Evolutionary conservation across 2,329 filamentous ascomycete genomes (phyloP).

Genomic region (Orbilia ellipsospora): DNA sequence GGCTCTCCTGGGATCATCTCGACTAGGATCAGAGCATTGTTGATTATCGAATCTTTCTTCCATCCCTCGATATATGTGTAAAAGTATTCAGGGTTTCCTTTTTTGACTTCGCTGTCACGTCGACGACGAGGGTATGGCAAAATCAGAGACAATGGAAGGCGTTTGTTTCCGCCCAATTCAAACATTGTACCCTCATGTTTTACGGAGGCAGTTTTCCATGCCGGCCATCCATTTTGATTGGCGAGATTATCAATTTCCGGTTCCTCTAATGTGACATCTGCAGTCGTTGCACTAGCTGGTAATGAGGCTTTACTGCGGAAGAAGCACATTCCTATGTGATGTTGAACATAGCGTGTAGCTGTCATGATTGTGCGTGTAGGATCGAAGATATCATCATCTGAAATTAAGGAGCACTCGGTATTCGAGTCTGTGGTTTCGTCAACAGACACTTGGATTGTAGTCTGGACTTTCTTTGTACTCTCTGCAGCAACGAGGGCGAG

Average conservation of each 20-base stretch:
- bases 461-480: too few species aligned
- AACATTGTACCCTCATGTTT: background rate
- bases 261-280: background rate
- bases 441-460: too few species aligned
- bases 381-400: conserved; percentile 11
- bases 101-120: background rate
- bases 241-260: conserved; percentile 2
- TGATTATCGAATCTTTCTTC: conserved; percentile 18
- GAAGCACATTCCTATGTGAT: conserved; percentile 11
- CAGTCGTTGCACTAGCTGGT: background rate
- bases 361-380: background rate
- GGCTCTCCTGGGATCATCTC: conserved; percentile 18
- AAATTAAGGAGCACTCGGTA: conserved; percentile 18
- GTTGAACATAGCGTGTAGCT: conserved; percentile 8
- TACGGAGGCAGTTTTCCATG: conserved; percentile 36
- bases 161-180: conserved; percentile 1
- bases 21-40: conserved; percentile 7
- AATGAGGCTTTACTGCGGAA: background rate
- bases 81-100: background rate
- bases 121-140: background rate
- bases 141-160: conserved; percentile 8
- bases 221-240: background rate
- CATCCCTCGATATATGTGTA: background rate
- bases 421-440: too few species aligned
- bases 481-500: too few species aligned